Evolutionary conservation across 768 basidiomycete species (phyloP), one percentile per base, ranked within the genome.

Genomic region (Suillus decipiens): DNA sequence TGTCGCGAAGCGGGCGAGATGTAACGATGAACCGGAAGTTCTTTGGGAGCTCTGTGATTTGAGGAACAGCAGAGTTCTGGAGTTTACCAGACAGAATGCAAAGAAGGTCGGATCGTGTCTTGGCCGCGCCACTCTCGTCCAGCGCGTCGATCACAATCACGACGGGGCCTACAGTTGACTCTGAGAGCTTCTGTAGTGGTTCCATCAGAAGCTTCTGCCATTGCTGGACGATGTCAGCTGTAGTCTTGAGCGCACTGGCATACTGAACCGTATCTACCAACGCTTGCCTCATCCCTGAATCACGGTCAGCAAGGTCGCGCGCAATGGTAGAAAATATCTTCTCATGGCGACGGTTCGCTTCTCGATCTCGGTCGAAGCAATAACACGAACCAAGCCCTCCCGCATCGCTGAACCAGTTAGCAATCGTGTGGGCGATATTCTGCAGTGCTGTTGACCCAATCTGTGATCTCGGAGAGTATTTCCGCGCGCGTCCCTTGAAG

Each of bases 111-210:
- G 43, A 34, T 14, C 66, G 64, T 6, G 48, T 36, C 1, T 22
- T 9, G 0, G 19, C 39, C 7, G 61, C 57, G 11, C 61, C 62
- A 47, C 66, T 67, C 47, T 64, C 68, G 39, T 70, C 68, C 28
- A 72, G 39, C 17, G 63, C 73, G 41, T 75, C 73, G 22, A 72
- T 70, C 39, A 75, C 62, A 15, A 72, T 59, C 17, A 71, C 37
- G 10, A 67, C 72, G 12, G 65, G 66, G n/a, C n/a, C n/a, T 45
- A 67, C 28, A 3, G 10, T 3, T 8, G 9, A 11, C n/a, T 64
- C 57, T 3, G 53, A 61, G 34, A 66, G 24, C 17, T 61, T 61
- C 15, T 31, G 3, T 3, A 63, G 56, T 2, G 71, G 69, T 22
- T 53, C 56, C 43, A 71, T 19, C 12, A 72, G 64, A 28, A 71